Evolutionary conservation across 805 yeast genomes (phyloP), one percentile per base, ranked within the genome.

Genomic region (Isabelozyma pseudorhagii): DNA sequence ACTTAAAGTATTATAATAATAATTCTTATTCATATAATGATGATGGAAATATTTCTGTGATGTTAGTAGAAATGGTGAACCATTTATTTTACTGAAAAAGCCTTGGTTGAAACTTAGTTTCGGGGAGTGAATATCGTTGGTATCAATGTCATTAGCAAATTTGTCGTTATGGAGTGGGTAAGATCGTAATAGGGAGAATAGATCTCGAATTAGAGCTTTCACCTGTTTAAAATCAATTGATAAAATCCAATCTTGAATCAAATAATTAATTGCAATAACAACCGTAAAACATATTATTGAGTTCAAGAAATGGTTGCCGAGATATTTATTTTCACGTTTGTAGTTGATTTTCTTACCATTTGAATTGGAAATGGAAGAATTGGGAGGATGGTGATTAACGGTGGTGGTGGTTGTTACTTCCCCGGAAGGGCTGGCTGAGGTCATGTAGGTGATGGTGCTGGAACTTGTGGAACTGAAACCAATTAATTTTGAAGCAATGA

Each of bases 401-500:
- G 38, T 28, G 5, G 45, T 42, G 45, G 45, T 28, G 38, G 49
- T 41, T 41, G 48, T 41, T 10, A 46, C 29, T 29, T 55, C 17
- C 2, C 55, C 57, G 13, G 60, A 58, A 9, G 62, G 50, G 14
- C 60, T 57, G 44, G 57, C 57, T 15, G 65, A 58, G 36, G 62
- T 61, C 46, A 61, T 59, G 42, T 50, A 54, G 42, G 61, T 62
- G 10, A 63, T 56, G 13, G 63, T 50, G 17, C 60, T 50, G 11
- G 65, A 54, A 18, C 15, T 42, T 3, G 21, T 14, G 11, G 45
- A 42, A 17, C 38, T 27, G 9, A 17, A 31, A 5, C 71, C 72
- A 25, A 67, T 62, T 36, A 67, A 53, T 31, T 64, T 62, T 34
- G 64, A 59, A 3, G 72, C 63, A 11, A 67, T 51, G n/a, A 67